Evolutionary conservation across 148 eudicot species (phyloP).

Genomic region (Camellia lanceoleosa): DNA sequence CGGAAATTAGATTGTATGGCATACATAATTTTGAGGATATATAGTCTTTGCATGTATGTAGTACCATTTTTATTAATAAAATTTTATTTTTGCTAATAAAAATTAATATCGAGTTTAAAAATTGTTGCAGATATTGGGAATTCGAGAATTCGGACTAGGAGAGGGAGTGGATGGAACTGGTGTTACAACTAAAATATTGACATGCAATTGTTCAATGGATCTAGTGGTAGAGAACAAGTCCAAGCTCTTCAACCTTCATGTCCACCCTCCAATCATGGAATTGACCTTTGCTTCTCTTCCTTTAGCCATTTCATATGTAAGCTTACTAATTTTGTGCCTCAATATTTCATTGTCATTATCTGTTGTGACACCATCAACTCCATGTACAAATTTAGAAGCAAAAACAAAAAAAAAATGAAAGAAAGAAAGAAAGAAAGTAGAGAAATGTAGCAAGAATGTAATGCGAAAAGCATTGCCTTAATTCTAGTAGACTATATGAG

Average conservation of each 20-base stretch:
- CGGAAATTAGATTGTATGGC: no score
- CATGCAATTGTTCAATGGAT: constrained; percentile 42
- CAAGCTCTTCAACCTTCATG: constrained; percentile 48
- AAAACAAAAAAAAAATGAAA: no score
- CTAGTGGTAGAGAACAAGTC: constrained; percentile 48
- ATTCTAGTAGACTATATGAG: no score
- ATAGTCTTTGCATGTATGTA: no score
- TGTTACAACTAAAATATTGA: constrained; percentile 53
- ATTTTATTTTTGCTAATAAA: background rate
- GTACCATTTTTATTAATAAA: no score
- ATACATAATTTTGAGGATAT: no score
- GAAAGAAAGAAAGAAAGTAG: no score
- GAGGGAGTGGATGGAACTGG: constrained; percentile 66
- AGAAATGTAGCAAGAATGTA: no score
- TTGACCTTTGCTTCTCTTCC: constrained; percentile 40
- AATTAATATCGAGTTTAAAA: background rate
- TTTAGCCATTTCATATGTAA: constrained; percentile 49
- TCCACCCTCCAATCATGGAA: constrained; percentile 39
- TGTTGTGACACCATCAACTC: background rate
- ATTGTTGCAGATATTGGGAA: constrained; percentile 33
- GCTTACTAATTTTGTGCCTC: background rate
- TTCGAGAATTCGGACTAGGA: constrained; percentile 38
- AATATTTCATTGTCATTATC: background rate
- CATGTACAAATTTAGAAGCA: no score
- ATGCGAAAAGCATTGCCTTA: no score